Conservation (phyloP, 306 rosid genomes). For the Carpinus fangiana region DNA sequence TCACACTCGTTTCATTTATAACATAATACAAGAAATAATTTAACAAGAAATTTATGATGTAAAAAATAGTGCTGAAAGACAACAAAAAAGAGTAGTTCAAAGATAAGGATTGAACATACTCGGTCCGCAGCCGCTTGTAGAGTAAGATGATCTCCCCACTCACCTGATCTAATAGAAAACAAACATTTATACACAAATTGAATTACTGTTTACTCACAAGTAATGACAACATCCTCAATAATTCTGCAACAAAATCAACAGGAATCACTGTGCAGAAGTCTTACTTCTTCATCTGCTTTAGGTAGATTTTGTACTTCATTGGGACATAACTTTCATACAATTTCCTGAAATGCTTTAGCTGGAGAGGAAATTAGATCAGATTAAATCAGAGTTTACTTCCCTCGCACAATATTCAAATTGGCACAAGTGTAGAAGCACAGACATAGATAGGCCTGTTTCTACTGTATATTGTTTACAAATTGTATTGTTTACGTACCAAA, state of each 20-base stretch:
- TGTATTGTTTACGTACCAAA: neutral
- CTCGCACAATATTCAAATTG: constrained; percentile 6
- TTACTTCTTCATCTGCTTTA: constrained; percentile 91
- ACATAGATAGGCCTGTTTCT: neutral
- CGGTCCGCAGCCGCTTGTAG: constrained; percentile 96
- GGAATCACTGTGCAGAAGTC: constrained; percentile 40
- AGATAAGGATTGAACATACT: constrained; percentile 48
- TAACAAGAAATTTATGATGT: neutral
- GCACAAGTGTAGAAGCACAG: neutral
- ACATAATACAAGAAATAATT: too few species aligned
- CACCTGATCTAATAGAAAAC: constrained; percentile 72
- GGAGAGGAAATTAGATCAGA: constrained; percentile 17
- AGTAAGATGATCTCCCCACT: constrained; percentile 99
- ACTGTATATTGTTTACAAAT: neutral
- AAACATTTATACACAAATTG: constrained; percentile 23
- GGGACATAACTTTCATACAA: constrained; percentile 90
- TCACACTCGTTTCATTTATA: neutral
- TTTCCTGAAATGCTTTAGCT: constrained; percentile 79
- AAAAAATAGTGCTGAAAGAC: neutral
- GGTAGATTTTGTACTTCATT: constrained; percentile 77
- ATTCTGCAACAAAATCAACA: constrained; percentile 34
- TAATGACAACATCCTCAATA: constrained; percentile 25
- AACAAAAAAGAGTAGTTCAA: neutral
- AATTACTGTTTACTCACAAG: constrained; percentile 35
- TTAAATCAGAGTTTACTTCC: neutral